A percentile compares a stretch with the other conserved stretches of the same genome.
These are phyloP conservation scores for Sporothrix schenckii DNA, from an alignment of 2,329 filamentous ascomycete species.

Conservation along the genomic window DNA sequence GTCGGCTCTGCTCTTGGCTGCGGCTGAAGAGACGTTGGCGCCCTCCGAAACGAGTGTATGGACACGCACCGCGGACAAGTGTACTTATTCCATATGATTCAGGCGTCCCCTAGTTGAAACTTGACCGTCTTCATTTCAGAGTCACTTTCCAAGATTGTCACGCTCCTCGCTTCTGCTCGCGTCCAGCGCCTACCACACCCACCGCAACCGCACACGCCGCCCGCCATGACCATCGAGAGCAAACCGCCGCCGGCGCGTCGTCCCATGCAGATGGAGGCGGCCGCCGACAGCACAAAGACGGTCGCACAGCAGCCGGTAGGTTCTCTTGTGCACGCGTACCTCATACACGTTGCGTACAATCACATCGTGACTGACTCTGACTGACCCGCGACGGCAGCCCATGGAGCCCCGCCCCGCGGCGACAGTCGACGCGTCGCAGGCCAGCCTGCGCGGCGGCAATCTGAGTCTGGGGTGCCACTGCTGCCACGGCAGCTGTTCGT, in stretches of 20 bases:
- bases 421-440: slow-evolving; percentile 26
- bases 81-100: neutral
- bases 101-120: neutral
- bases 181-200: neutral
- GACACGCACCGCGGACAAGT: neutral
- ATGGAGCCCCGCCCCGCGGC: slow-evolving; percentile 33
- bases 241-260: neutral
- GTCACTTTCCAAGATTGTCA: too few species aligned
- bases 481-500: slow-evolving; percentile 36
- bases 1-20: neutral
- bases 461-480: slow-evolving; percentile 37
- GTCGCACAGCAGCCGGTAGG: slow-evolving; percentile 28
- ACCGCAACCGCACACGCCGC: neutral
- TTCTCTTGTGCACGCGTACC: neutral
- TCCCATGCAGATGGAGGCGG: slow-evolving; percentile 22
- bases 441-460: slow-evolving; percentile 37
- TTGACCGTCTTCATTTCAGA: neutral
- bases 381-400: neutral
- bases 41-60: neutral
- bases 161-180: neutral
- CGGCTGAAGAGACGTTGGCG: neutral
- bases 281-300: neutral
- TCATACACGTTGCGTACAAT: too few species aligned
- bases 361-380: neutral
- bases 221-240: slow-evolving; percentile 7